Percentiles rank a stretch among this genome's conserved stretches.
phyloP scores from a whole-genome alignment of 164 flowering plant species.

The Echeveria elegans region DNA sequence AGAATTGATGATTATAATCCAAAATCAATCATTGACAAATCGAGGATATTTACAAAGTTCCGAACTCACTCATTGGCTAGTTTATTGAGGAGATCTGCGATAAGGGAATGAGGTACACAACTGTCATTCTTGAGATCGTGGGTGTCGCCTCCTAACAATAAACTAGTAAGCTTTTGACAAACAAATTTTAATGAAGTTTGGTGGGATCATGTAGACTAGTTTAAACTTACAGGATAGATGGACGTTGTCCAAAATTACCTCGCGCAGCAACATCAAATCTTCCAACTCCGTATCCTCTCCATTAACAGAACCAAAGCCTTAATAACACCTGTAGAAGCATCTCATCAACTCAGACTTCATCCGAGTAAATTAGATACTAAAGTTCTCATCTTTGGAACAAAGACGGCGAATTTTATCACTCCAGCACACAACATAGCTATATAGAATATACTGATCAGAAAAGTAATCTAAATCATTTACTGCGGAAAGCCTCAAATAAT shows the following conservation, averaged over 20 bases:
- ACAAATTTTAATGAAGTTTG: background rate
- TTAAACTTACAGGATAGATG: too few species aligned
- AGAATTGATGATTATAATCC: slow-evolving; percentile 2
- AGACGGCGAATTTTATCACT: background rate
- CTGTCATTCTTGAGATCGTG: background rate
- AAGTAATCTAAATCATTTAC: background rate
- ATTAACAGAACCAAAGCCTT: too few species aligned
- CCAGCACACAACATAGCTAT: background rate
- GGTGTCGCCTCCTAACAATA: background rate
- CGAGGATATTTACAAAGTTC: background rate
- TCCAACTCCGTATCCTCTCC: background rate
- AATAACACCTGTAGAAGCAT: background rate
- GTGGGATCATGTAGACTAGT: background rate
- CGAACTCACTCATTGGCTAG: background rate
- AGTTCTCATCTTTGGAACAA: background rate
- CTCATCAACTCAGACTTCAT: background rate
- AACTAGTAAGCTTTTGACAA: background rate
- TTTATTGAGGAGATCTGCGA: background rate
- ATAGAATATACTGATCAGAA: background rate
- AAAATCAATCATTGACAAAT: background rate
- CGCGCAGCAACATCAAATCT: background rate
- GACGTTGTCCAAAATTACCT: background rate
- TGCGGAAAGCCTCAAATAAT: background rate
- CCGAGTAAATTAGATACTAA: background rate
- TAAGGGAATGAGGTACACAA: slow-evolving; percentile 3